phyloP scores from a whole-genome alignment of 441 rosid genomes.

The Euphorbia schlechtendalii region DNA sequence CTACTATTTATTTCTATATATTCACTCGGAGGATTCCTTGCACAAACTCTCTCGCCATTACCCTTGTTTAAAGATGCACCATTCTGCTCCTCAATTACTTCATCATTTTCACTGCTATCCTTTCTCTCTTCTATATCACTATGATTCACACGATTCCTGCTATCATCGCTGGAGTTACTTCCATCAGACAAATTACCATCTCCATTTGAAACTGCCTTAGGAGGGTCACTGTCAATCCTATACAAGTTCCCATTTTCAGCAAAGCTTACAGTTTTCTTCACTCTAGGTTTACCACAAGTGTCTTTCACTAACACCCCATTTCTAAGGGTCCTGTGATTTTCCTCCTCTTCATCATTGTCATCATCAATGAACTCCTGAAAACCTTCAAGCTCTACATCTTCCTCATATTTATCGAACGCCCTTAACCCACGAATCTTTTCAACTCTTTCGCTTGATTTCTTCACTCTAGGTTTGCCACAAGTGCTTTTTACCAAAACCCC shows the following conservation, averaged over 20 bases:
- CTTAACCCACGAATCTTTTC: constrained; percentile 36
- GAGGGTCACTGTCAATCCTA: constrained; percentile 31
- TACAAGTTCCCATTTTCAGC: constrained; percentile 48
- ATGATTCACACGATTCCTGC: constrained; percentile 23
- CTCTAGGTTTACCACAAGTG: constrained; percentile 34
- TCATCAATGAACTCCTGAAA: constrained; percentile 43
- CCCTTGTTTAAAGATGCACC: constrained; percentile 30
- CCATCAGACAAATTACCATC: constrained; percentile 30
- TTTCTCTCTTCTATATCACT: constrained; percentile 32
- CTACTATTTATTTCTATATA: constrained; percentile 18
- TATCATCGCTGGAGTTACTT: constrained; percentile 36
- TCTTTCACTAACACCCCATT: constrained; percentile 29
- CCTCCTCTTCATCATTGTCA: constrained; percentile 23
- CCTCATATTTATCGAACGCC: constrained; percentile 38
- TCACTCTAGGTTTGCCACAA: constrained; percentile 37
- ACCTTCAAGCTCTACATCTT: constrained; percentile 61
- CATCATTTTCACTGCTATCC: constrained; percentile 22
- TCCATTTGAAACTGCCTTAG: constrained; percentile 30
- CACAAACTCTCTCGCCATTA: constrained; percentile 25
- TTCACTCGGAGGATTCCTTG: constrained; percentile 17
- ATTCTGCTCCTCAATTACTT: constrained; percentile 25
- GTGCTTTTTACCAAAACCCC: constrained; percentile 28
- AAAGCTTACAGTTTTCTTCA: constrained; percentile 47
- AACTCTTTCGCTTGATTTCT: constrained; percentile 43
- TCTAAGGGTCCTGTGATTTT: constrained; percentile 18